Evolutionary conservation across 2,329 filamentous ascomycete genomes (phyloP).

Genomic region (Teratosphaeria zuluensis): DNA sequence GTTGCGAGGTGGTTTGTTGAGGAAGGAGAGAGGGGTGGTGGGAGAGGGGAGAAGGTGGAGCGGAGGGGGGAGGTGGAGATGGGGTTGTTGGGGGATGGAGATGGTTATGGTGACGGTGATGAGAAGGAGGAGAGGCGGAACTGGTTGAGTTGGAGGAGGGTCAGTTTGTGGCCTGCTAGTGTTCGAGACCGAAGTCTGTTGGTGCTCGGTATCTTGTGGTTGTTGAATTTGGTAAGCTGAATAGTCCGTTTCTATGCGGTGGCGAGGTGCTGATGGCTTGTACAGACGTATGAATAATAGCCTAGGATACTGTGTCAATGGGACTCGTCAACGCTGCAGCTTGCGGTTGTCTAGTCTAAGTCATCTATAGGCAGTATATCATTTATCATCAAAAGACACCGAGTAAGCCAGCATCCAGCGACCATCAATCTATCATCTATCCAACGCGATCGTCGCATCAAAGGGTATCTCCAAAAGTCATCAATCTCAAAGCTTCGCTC

Average conservation of each 20-base stretch:
- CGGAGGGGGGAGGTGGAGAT: conserved; percentile 9
- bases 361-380: neutral
- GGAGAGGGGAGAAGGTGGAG: neutral
- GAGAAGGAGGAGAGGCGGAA: conserved; percentile 1
- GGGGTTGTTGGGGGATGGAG: conserved; percentile 8
- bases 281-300: neutral
- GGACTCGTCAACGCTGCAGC: too few relatives aligned
- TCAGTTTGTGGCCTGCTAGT: conserved; percentile 7
- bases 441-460: neutral
- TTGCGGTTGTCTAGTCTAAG: neutral
- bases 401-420: neutral
- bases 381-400: neutral
- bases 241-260: neutral
- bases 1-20: conserved; percentile 31
- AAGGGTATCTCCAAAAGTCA: neutral
- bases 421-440: neutral
- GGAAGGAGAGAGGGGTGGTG: neutral
- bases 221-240: conserved; percentile 10
- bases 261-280: neutral
- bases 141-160: neutral
- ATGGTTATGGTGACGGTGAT: neutral
- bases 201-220: conserved; percentile 9
- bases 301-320: neutral
- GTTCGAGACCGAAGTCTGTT: conserved; percentile 8
- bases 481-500: neutral